phyloP scores from a whole-genome alignment of 78 protist species.

The Ministeria vibrans region DNA sequence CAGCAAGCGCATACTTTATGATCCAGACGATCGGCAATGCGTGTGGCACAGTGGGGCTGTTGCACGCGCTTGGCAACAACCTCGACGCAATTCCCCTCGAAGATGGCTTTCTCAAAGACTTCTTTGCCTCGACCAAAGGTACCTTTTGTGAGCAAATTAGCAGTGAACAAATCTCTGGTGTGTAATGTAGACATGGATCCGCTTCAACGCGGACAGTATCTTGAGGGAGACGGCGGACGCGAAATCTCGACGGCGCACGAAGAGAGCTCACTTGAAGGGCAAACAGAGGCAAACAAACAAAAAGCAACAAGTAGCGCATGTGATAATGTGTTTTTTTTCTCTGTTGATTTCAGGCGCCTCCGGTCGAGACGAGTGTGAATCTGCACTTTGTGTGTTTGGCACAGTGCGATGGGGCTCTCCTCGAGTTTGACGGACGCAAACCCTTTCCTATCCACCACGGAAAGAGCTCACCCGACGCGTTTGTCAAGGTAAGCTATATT shows the following conservation, averaged over 20 bases:
- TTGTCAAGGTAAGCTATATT: too few relatives aligned
- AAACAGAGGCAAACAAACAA: slow-evolving; percentile 43
- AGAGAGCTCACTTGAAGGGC: slow-evolving; percentile 48
- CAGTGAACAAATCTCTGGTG: neutral
- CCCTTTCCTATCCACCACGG: slow-evolving; percentile 69
- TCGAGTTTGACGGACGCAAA: slow-evolving; percentile 74
- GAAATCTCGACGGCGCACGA: slow-evolving; percentile 54
- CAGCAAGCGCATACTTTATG: slow-evolving; percentile 41
- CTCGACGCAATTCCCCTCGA: slow-evolving; percentile 26
- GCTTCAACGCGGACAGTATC: slow-evolving; percentile 30
- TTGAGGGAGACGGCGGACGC: slow-evolving; percentile 37
- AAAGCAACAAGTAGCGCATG: neutral
- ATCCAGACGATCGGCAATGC: slow-evolving; percentile 86
- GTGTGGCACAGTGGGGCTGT: slow-evolving; percentile 87
- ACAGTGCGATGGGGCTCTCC: slow-evolving; percentile 28
- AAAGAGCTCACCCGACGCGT: too few relatives aligned
- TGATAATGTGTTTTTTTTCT: neutral
- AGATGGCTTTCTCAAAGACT: slow-evolving; percentile 36
- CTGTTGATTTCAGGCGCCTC: slow-evolving; percentile 1
- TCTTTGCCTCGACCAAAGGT: slow-evolving; percentile 23
- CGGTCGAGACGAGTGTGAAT: slow-evolving; percentile 47
- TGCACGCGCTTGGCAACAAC: slow-evolving; percentile 75
- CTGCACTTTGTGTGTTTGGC: slow-evolving; percentile 83
- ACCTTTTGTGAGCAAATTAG: slow-evolving; percentile 24
- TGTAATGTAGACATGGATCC: neutral